Conservation (phyloP, 2,329 filamentous ascomycete genomes). For the Claviceps spartinae region DNA sequence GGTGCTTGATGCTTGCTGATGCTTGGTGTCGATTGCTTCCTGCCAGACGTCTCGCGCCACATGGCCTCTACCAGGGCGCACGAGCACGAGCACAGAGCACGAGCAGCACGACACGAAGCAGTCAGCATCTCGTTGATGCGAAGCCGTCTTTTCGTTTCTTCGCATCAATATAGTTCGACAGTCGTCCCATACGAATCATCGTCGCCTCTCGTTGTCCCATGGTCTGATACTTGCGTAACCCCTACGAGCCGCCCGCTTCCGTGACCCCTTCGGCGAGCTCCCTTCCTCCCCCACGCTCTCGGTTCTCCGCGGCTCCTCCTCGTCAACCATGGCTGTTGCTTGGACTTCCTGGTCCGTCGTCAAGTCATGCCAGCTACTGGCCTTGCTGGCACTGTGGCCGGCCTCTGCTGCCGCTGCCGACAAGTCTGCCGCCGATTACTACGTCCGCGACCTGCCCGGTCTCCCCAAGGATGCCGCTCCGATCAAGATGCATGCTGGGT, state of each 20-base stretch:
- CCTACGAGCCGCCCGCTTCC: not conserved
- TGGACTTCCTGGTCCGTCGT: not conserved
- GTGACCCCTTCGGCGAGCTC: not conserved
- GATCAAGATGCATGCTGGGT: constrained; percentile 98
- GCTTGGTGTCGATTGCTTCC: too few species aligned
- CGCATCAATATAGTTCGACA: not conserved
- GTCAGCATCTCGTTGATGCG: not conserved
- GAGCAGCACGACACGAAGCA: not conserved
- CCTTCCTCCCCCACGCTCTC: not conserved
- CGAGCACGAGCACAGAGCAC: not conserved
- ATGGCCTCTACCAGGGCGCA: constrained; percentile 4
- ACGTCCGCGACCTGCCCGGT: constrained; percentile 72
- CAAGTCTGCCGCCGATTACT: constrained; percentile 60
- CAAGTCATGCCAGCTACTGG: constrained; percentile 11
- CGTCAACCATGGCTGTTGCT: constrained; percentile 3
- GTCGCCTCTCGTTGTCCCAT: not conserved
- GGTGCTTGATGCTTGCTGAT: too few species aligned
- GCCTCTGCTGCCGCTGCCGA: constrained; percentile 18
- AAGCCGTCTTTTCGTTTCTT: not conserved
- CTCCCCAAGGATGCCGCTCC: constrained; percentile 57
- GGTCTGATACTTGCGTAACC: not conserved
- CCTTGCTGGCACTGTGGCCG: constrained; percentile 29
- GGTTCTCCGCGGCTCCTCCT: not conserved
- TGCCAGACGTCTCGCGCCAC: constrained; percentile 6
- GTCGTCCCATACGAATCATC: not conserved